Base-by-base conservation (phyloP, 2,329 filamentous ascomycete species). In the Paraconiothyrium brasiliense region DNA sequence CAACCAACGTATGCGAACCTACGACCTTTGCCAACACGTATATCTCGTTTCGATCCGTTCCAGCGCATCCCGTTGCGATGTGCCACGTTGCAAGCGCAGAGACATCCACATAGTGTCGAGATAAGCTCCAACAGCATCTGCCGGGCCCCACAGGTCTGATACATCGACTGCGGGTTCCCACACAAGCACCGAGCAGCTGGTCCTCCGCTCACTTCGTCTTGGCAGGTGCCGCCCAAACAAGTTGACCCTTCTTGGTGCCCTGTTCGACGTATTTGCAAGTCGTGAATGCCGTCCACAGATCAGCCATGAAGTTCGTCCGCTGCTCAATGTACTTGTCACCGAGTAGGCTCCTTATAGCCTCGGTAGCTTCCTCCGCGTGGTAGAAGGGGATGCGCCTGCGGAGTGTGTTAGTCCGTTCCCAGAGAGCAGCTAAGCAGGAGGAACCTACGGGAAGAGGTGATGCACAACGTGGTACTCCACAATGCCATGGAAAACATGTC, bases 401-500 rank as follows among this genome's bases (percentile, higher is more conserved):
- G 9, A 2, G n/a, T 4, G 27, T 24, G 41, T 73, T 44, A 71
- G 64, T 20, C 34, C 27, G 30, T 4, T 10, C 35, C 4, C 35
- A 37, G 20, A 11, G 6, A 46, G 14, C 7, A 16, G n/a, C 16
- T 14, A 30, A 22, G 4, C 9, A 7, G 22, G 22, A 13, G 13
- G 37, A 37, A 22, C 70, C 65, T 68, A 73, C 78, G 86, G 84
- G 76, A 89, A 86, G 11, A 87, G 78, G 68, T 90, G 88, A 75
- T 89, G 87, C 27, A 89, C 82, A 20, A 90, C 87, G 70, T 90
- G 87, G 55, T 84, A 85, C 65, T 88, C 87, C 48, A 89, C 87
- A 73, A 90, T 90, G 64, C 86, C 84, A 76, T 90, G 88, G 82
- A 90, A 89, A 63, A 90, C 79, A 75, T 89, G 84, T n/a, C 83